phyloP scores from a whole-genome alignment of 495 filamentous ascomycete genomes.

The Stereocaulon alpinum region DNA sequence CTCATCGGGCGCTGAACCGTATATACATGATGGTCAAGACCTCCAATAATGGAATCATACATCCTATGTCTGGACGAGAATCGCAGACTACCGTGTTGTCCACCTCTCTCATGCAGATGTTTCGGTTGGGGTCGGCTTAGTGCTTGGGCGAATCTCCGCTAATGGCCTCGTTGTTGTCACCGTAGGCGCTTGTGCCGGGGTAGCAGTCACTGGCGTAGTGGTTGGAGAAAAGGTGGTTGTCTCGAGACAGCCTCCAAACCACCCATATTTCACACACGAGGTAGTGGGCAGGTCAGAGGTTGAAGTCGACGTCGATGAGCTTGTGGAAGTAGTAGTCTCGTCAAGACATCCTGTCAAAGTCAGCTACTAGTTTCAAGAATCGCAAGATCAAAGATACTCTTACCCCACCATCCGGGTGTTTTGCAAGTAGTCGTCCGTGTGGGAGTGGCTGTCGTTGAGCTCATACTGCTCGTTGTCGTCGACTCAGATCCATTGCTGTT shows the following conservation, averaged over 20 bases:
- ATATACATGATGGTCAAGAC: too few species aligned
- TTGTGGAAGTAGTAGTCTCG: slow-evolving; percentile 40
- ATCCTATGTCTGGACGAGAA: not conserved
- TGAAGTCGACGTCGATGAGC: slow-evolving; percentile 32
- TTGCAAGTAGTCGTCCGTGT: slow-evolving; percentile 77
- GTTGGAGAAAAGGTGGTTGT: slow-evolving; percentile 16
- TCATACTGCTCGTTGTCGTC: slow-evolving; percentile 50
- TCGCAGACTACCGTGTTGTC: not conserved
- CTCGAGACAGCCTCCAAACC: slow-evolving; percentile 34
- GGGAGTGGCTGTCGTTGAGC: slow-evolving; percentile 43
- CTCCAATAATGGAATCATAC: too few species aligned
- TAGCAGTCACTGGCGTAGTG: not conserved
- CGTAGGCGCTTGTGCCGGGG: slow-evolving; percentile 1
- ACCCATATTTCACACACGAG: slow-evolving; percentile 78
- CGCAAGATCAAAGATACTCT: not conserved
- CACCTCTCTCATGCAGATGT: slow-evolving; percentile 1
- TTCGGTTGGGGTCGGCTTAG: not conserved
- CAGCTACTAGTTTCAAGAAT: not conserved
- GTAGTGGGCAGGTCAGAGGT: slow-evolving; percentile 50
- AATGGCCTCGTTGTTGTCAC: slow-evolving; percentile 15
- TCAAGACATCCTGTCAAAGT: slow-evolving; percentile 15
- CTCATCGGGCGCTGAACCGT: too few species aligned
- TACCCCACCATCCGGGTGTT: slow-evolving; percentile 65
- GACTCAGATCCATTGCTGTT: slow-evolving; percentile 75
- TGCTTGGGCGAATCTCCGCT: slow-evolving; percentile 1